Percentiles rank a stretch among this genome's conserved stretches.
Evolutionary conservation across 345 rosid genomes (phyloP).

Genomic region (Gossypium longicalyx): DNA sequence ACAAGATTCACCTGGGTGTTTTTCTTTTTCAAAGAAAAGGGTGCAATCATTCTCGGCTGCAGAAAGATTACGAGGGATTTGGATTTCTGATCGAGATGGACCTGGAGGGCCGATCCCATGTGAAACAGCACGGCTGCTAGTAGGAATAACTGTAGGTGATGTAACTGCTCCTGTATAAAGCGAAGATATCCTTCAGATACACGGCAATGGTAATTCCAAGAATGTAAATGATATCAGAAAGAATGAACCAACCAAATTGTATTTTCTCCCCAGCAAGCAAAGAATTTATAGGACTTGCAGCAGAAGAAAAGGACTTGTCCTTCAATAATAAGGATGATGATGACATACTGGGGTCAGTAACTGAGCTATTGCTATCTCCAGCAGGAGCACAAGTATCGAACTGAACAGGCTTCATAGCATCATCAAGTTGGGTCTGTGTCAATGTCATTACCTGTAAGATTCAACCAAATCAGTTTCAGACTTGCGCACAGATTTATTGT

Average conservation of each 20-base stretch:
- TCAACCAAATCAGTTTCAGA: slow-evolving; percentile 11
- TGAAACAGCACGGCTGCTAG: slow-evolving; percentile 39
- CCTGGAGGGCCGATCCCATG: slow-evolving; percentile 63
- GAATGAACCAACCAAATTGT: slow-evolving; percentile 74
- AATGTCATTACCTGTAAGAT: slow-evolving; percentile 67
- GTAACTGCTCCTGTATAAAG: slow-evolving; percentile 76
- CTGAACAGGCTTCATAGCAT: slow-evolving; percentile 79
- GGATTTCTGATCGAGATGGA: slow-evolving; percentile 43
- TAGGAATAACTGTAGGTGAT: slow-evolving; percentile 68
- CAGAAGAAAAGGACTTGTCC: slow-evolving; percentile 62
- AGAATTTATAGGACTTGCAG: slow-evolving; percentile 68
- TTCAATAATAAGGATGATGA: slow-evolving; percentile 48
- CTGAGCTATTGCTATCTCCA: slow-evolving; percentile 55
- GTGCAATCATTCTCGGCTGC: slow-evolving; percentile 45
- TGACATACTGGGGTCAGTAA: slow-evolving; percentile 43
- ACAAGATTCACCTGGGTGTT: slow-evolving; percentile 46
- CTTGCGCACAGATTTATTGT: slow-evolving; percentile 8
- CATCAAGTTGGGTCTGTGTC: slow-evolving; percentile 84
- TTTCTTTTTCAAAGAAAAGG: slow-evolving; percentile 69
- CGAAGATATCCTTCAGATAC: slow-evolving; percentile 14
- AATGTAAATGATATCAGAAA: background rate
- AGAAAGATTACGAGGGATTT: slow-evolving; percentile 39
- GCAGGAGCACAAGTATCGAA: slow-evolving; percentile 58
- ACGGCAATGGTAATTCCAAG: background rate
- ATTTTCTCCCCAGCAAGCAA: slow-evolving; percentile 94